Evolutionary conservation across 176 grass and related monocot species (phyloP).

Genomic region (Tuctoria greenei): DNA sequence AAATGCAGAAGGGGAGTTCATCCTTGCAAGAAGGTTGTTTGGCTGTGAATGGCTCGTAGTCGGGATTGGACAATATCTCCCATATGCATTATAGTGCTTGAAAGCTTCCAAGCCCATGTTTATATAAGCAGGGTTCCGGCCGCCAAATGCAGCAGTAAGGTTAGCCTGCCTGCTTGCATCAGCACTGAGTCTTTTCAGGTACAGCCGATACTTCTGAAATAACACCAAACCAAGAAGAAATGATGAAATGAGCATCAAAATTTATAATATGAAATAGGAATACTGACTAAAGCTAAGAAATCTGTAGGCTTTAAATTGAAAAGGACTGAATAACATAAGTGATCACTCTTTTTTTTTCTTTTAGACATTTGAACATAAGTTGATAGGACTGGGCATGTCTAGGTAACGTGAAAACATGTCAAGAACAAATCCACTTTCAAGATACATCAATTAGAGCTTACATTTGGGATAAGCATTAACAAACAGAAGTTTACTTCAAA

Average conservation of each 20-base stretch:
- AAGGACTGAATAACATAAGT: background rate
- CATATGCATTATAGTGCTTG: constrained; percentile 58
- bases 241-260: constrained; percentile 30
- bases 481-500: background rate
- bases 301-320: background rate
- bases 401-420: background rate
- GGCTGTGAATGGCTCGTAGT: constrained; percentile 38
- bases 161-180: constrained; percentile 59
- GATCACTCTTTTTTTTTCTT: background rate
- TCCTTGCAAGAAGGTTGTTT: constrained; percentile 50
- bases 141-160: constrained; percentile 55
- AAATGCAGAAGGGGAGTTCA: constrained; percentile 57
- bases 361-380: constrained; percentile 2
- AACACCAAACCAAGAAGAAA: constrained; percentile 17
- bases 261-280: background rate
- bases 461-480: background rate
- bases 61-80: constrained; percentile 55
- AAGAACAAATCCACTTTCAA: constrained; percentile 17
- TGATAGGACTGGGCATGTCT: background rate
- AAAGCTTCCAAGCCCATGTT: constrained; percentile 66
- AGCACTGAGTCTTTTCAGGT: constrained; percentile 77
- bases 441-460: background rate
- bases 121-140: constrained; percentile 52
- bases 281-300: background rate
- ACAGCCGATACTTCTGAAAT: constrained; percentile 86